Percentiles rank a stretch among this genome's conserved stretches.
Evolutionary conservation across 2,329 filamentous ascomycete species (phyloP).

Genomic region (Monosporascus cannonballus): DNA sequence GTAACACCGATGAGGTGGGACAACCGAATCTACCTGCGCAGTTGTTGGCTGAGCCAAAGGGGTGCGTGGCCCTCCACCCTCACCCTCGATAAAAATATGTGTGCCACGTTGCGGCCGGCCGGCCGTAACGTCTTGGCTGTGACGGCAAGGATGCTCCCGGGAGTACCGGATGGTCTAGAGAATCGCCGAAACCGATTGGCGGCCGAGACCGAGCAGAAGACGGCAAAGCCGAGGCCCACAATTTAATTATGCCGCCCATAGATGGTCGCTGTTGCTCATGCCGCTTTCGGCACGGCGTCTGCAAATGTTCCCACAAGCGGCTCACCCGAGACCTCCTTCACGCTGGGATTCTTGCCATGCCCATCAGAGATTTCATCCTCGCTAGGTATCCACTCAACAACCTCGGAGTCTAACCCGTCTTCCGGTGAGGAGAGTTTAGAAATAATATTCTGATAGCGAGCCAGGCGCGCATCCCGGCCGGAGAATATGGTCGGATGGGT

Average conservation of each 20-base stretch:
- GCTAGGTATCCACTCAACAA: constrained; percentile 47
- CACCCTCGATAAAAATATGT: no score
- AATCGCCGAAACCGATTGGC: not conserved
- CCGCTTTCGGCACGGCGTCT: constrained; percentile 50
- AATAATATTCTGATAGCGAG: constrained; percentile 56
- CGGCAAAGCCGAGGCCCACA: not conserved
- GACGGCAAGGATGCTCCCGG: no score
- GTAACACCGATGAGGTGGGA: no score
- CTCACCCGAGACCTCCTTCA: constrained; percentile 33
- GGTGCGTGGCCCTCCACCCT: no score
- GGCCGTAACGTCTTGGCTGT: no score
- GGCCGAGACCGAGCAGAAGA: not conserved
- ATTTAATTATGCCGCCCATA: not conserved
- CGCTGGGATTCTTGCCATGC: constrained; percentile 31
- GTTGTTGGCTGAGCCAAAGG: no score
- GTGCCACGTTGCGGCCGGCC: no score
- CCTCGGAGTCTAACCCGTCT: constrained; percentile 26
- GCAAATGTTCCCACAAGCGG: constrained; percentile 55
- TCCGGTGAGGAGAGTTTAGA: constrained; percentile 51
- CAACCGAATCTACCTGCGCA: no score
- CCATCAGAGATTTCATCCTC: constrained; percentile 45
- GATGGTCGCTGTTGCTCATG: constrained; percentile 21
- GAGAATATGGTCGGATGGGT: constrained; percentile 28
- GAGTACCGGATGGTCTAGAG: not conserved
- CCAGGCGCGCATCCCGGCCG: constrained; percentile 48